Evolutionary conservation across 805 yeast species (phyloP), one percentile per base, ranked within the genome.

Genomic region (Teunomyces panamensis): DNA sequence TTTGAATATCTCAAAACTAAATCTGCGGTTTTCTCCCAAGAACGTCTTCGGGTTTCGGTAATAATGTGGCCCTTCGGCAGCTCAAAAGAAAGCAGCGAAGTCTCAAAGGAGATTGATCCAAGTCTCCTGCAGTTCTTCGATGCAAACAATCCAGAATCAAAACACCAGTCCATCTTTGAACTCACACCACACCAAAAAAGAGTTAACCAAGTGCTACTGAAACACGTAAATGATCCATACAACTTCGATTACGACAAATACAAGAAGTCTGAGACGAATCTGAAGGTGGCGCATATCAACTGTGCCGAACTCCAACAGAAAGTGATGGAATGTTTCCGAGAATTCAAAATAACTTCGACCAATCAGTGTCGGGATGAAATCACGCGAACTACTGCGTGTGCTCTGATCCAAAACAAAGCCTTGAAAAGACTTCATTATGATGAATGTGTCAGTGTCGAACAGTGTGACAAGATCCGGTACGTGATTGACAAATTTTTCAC

Each of bases 221-320:
- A 48, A 26, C 45, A 59, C 29, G 52, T 56, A 20, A 48, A 50
- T n/a, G 39, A 39, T 10, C 44, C 49, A 5, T 65, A 63, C 50
- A 49, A 56, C 33, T 62, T 56, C 44, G 65, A 67, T 14, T 59
- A 68, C 34, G 72, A 62, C 5, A 46, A 51, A 4, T 68, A 69
- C 49, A 71, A 71, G 50, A 59, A 52, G 29, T 46, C 56, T 17
- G 64, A 68, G 44, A 56, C 53, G 16, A 49, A 53, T 0, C 55
- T 58, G 26, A 56, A 56, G 27, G 74, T 62, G 0, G 51, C 68
- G 1, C 46, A 56, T 24, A 58, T 71, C 41, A 73, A 73, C 55
- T 73, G 78, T 49, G 65, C 75, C 3, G 77, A 73, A 52, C 49
- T 73, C 9, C 73, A 69, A 45, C 57, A 65, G 27, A 58, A 64